phyloP scores from a whole-genome alignment of 2,329 filamentous ascomycete species.

The Epichloe scottii region DNA sequence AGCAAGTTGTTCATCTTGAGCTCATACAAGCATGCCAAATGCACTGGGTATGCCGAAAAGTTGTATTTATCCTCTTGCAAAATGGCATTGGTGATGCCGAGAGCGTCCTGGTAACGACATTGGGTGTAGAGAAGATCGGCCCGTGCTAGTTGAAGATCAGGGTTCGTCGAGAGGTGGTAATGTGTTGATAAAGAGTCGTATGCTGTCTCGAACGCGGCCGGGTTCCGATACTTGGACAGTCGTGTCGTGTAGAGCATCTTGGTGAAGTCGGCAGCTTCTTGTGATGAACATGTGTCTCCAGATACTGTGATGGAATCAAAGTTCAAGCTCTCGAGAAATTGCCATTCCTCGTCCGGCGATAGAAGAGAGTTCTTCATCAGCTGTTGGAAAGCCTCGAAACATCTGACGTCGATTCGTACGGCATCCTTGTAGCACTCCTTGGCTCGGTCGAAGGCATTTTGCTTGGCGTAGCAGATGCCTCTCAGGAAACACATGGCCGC shows the following conservation, averaged over 20 bases:
- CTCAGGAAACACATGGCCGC: slow-evolving; percentile 95
- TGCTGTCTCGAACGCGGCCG: slow-evolving; percentile 67
- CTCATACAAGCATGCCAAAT: slow-evolving; percentile 83
- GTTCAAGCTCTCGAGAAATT: slow-evolving; percentile 76
- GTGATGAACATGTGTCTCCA: slow-evolving; percentile 53
- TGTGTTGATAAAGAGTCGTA: slow-evolving; percentile 88
- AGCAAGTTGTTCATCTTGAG: slow-evolving; percentile 76
- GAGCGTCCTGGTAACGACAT: slow-evolving; percentile 80
- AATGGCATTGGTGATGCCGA: slow-evolving; percentile 72
- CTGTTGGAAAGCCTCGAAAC: slow-evolving; percentile 96
- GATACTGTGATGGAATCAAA: slow-evolving; percentile 69
- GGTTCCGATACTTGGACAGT: slow-evolving; percentile 88
- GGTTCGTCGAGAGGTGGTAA: slow-evolving; percentile 75
- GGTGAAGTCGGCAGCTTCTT: slow-evolving; percentile 87
- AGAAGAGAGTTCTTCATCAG: slow-evolving; percentile 94
- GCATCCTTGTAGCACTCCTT: slow-evolving; percentile 99
- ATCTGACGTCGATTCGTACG: slow-evolving; percentile 91
- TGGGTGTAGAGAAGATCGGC: slow-evolving; percentile 91
- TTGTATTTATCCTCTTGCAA: slow-evolving; percentile 79
- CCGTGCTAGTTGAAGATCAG: slow-evolving; percentile 79
- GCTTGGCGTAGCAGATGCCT: slow-evolving; percentile 88
- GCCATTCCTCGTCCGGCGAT: slow-evolving; percentile 78
- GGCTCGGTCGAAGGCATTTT: slow-evolving; percentile 92
- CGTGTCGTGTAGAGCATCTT: slow-evolving; percentile 94
- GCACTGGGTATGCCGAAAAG: slow-evolving; percentile 77